Evolutionary conservation across 2,329 filamentous ascomycete species (phyloP).

Genomic region (Pseudofabraea citricarpa): DNA sequence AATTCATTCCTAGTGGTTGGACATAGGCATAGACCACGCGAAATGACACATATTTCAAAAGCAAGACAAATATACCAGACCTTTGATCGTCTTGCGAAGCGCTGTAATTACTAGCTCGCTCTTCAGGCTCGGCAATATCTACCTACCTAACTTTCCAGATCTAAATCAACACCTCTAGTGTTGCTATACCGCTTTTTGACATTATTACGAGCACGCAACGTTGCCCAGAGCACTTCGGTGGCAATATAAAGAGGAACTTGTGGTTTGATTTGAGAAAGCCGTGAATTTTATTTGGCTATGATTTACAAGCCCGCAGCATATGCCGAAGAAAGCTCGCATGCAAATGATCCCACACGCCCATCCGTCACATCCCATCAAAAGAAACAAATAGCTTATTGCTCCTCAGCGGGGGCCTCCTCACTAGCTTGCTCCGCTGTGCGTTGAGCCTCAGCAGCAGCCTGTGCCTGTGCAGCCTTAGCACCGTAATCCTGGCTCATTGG

Average conservation of each 20-base stretch:
- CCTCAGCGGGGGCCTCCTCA: slow-evolving; percentile 41
- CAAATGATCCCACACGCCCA: slow-evolving; percentile 27
- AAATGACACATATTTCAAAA: too few relatives aligned
- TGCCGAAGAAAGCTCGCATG: slow-evolving; percentile 21
- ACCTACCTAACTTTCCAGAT: too few relatives aligned
- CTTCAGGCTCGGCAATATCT: too few relatives aligned
- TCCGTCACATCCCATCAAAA: slow-evolving; percentile 20
- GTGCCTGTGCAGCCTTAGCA: slow-evolving; percentile 74
- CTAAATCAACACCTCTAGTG: too few relatives aligned
- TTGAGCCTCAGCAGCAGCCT: slow-evolving; percentile 60
- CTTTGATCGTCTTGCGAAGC: too few relatives aligned
- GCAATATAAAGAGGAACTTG: background rate
- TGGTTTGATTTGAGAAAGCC: slow-evolving; percentile 14
- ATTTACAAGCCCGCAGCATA: slow-evolving; percentile 26
- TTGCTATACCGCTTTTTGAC: too few relatives aligned
- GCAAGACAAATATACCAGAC: too few relatives aligned
- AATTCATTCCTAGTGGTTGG: too few relatives aligned
- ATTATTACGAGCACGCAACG: too few relatives aligned
- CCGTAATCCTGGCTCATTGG: slow-evolving; percentile 98
- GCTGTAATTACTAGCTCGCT: too few relatives aligned
- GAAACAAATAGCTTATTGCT: slow-evolving; percentile 25
- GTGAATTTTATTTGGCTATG: slow-evolving; percentile 20
- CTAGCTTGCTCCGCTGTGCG: slow-evolving; percentile 48
- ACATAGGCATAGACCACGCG: too few relatives aligned
- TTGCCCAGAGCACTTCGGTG: background rate